A percentile compares a stretch with the other conserved stretches of the same genome.
These are phyloP conservation scores for Moricandia arvensis DNA, from an alignment of 345 rosid genomes.

Conservation along the genomic window DNA sequence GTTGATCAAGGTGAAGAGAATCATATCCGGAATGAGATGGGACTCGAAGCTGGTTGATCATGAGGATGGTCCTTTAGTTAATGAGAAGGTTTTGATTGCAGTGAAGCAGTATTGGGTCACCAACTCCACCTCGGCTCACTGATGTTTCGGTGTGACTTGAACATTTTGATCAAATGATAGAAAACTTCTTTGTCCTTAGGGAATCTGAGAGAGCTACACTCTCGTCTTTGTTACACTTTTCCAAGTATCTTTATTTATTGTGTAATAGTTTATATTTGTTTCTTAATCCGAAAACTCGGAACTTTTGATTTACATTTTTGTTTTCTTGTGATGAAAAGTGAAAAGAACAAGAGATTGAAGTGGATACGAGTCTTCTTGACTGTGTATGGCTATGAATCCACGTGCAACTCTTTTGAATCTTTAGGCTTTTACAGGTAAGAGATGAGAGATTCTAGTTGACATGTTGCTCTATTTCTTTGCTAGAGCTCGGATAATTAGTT, in stretches of 20 bases:
- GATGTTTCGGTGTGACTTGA: slow-evolving; percentile 27
- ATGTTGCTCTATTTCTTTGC: too few species aligned
- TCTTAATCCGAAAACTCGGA: slow-evolving; percentile 18
- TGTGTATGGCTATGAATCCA: slow-evolving; percentile 29
- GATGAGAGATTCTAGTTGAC: too few species aligned
- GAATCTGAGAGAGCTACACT: slow-evolving; percentile 26
- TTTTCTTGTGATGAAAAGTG: background rate
- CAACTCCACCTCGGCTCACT: slow-evolving; percentile 64
- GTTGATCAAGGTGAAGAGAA: slow-evolving; percentile 75
- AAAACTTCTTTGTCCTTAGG: slow-evolving; percentile 27
- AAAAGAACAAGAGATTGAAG: slow-evolving; percentile 3
- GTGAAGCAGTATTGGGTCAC: slow-evolving; percentile 97
- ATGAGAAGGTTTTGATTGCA: slow-evolving; percentile 82
- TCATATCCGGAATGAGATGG: slow-evolving; percentile 86
- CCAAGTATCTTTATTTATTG: slow-evolving; percentile 16
- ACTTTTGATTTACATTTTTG: background rate
- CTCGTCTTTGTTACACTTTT: slow-evolving; percentile 10
- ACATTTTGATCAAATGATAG: slow-evolving; percentile 35
- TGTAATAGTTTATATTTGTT: slow-evolving; percentile 24
- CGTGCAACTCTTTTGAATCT: slow-evolving; percentile 31
- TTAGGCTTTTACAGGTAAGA: too few species aligned
- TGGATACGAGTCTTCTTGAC: background rate
- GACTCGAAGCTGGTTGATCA: slow-evolving; percentile 93
- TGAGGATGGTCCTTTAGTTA: slow-evolving; percentile 95
- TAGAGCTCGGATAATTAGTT: too few species aligned